These are phyloP conservation scores for Auriscalpium orientale DNA, from an alignment of 768 basidiomycete genomes.

Conservation along the genomic window DNA sequence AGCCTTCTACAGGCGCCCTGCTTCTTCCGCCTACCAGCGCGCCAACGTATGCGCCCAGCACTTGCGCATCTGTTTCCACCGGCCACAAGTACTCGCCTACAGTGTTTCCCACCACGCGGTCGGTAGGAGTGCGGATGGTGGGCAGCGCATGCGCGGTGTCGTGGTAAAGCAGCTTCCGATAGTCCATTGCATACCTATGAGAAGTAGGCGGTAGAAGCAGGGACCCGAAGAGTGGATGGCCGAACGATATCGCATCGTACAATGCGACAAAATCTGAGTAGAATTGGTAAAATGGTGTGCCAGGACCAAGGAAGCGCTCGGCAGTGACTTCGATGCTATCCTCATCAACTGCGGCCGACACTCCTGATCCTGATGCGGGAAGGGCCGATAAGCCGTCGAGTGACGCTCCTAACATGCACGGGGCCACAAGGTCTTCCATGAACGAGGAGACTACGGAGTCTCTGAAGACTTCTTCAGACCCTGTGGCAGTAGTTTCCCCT, in stretches of 20 bases:
- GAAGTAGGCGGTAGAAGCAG: constrained; percentile 72
- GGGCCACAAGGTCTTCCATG: constrained; percentile 53
- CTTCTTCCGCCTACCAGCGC: constrained; percentile 33
- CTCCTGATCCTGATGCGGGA: background rate
- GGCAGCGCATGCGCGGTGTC: constrained; percentile 65
- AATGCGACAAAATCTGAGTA: constrained; percentile 86
- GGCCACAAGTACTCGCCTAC: constrained; percentile 66
- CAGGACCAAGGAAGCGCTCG: constrained; percentile 48
- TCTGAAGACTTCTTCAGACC: constrained; percentile 62
- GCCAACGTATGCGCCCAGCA: constrained; percentile 58
- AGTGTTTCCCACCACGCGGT: constrained; percentile 45
- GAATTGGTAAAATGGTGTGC: constrained; percentile 85
- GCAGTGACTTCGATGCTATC: constrained; percentile 47
- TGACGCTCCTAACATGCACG: constrained; percentile 37
- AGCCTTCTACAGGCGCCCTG: constrained; percentile 37
- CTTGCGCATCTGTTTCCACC: constrained; percentile 50
- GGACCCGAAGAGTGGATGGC: constrained; percentile 64
- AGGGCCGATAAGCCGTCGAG: constrained; percentile 13
- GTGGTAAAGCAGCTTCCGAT: constrained; percentile 76
- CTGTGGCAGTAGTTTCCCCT: constrained; percentile 17
- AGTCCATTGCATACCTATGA: constrained; percentile 74
- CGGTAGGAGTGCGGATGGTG: constrained; percentile 45
- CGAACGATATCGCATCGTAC: constrained; percentile 90
- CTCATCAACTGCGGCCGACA: constrained; percentile 8
- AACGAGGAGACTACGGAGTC: constrained; percentile 52